Evolutionary conservation across 306 rosid species (phyloP), one percentile per base, ranked within the genome.

Genomic region (Cyamopsis tetragonoloba): DNA sequence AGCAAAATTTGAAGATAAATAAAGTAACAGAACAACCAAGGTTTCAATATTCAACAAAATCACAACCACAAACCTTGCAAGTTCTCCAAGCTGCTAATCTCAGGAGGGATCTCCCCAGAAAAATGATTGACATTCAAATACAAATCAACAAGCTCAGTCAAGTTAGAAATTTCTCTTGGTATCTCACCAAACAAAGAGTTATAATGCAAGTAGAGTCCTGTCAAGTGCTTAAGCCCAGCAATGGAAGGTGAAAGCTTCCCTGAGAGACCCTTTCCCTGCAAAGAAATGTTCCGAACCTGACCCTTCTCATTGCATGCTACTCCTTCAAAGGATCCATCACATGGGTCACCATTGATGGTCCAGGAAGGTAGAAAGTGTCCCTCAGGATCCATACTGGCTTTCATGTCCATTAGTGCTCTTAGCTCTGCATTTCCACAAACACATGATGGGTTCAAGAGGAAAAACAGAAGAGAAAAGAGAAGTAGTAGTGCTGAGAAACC

Each of bases 121-220:
- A 89, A 75, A 64, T 86, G 73, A 43, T 89, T 89, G 14, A 89
- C 89, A 76, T 87, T 89, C 79, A 89, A 79, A 49, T 89, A 89
- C 85, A 89, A 75, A 41, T 89, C 96, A 74, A 31, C 74, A 13
- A 89, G 81, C 48, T 73, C 23, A 56, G 78, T 82, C 88, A 89
- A 68, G 81, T 79, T 79, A 1, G 85, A 56, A 67, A 89, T 50
- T 68, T 87, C 88, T 31, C 42, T 77, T 1, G 96, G 96, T 41
- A 89, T 83, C 64, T 84, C 84, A 8, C 95, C 96, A 9, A 66
- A 12, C 65, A 89, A 39, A 55, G 88, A 75, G 79, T 89, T 89
- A 30, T 81, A 89, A 61, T 89, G 96, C 76, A 89, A 74, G 81
- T 89, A 89, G 15, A 89, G 83, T 20, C 91, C 96, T 19, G 96